Base-by-base conservation (phyloP, 805 yeast species). In the Hanseniaspora mollemarum region DNA sequence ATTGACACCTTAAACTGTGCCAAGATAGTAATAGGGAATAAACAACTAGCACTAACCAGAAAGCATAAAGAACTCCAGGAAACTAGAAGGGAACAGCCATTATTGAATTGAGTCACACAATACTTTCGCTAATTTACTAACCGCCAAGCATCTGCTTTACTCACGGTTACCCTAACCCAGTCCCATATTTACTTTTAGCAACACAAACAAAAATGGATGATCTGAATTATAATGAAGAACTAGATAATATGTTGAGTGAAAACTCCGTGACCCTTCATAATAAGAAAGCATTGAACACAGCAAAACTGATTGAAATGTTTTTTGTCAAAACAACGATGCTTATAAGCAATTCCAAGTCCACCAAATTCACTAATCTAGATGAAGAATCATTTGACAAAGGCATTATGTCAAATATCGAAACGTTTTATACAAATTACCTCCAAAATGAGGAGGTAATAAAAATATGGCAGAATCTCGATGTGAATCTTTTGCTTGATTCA, bases 271-370 rank as follows among this genome's bases (percentile, higher is more conserved):
- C 39, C 9, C 39, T 35, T 8, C 4, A 4, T 7, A 16, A 9
- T 3, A 25, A 10, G 4, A 31, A 38, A 32, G 22, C 28, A 4
- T 9, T 46, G 2, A 39, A 31, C 12, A 42, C 35, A 12, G 40
- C 60, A 25, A 57, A 71, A 58, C 71, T 74, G 55, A 69, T 73
- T 29, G 74, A 77, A 61, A 79, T 77, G 66, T 83, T 81, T 71
- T 82, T 81, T 58, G 62, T 75, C 41, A 81, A 80, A 59, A 69
- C 83, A 1, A 76, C 81, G 18, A 76, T 77, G 54, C 68, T 80
- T 18, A 71, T 83, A 5, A 62, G 74, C 35, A 75, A 74, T 51
- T 65, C 80, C 4, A 64, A 80, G 53, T 55, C 67, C 1, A 55
- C 31, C 6, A 39, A 46, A 25, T 39, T 46, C 25, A 1, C 40